Base-by-base conservation (phyloP, 176 grass and related monocot species). In the Eleusine coracana region DNA sequence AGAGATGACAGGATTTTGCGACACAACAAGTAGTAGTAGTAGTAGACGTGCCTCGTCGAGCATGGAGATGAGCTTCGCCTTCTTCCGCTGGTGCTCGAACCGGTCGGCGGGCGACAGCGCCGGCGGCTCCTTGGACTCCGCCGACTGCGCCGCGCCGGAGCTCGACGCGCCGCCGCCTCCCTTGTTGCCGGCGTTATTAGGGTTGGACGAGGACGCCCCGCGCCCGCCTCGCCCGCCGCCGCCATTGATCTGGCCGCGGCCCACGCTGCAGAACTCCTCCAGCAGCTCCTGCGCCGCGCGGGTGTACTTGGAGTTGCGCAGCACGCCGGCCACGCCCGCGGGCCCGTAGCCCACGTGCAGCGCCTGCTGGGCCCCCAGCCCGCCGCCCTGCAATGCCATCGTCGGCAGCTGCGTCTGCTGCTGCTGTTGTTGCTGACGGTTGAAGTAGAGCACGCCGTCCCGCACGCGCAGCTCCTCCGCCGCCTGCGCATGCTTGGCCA, bases 211-310 rank as follows among this genome's bases (percentile, higher is more conserved):
- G 6, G 94, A 87, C 0, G 48, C 50, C 82, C 72, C 74, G 16
- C 71, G 79, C 0, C 73, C 78, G 51, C 92, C 78, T 0, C 74
- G 62, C 16, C 75, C 80, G 68, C 74, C 61, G 16, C 75, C 80
- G 68, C 83, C 84, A 72, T 90, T 91, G 42, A 94, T 90, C 81
- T 99, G 91, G 2, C 91, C 91, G 37, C 93, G 87, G 10, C 93
- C 93, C 7, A 99, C 97, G 68, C 93, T 99, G 88, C 97, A 98
- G 82, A 98, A 98, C n/a, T 98, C 95, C 86, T 95, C 95, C 0
- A 98, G 82, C 36, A 99, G 91, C 83, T 99, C 96, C 88, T 96
- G 93, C 36, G 93, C 96, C 6, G 93, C 89, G 75, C 91, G 92
- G 17, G 89, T 84, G 72, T 99, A 99, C 84, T 88, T 93, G 29